Conservation (phyloP, 2,329 filamentous ascomycete genomes). For the Calonectria pseudoturangicola region DNA sequence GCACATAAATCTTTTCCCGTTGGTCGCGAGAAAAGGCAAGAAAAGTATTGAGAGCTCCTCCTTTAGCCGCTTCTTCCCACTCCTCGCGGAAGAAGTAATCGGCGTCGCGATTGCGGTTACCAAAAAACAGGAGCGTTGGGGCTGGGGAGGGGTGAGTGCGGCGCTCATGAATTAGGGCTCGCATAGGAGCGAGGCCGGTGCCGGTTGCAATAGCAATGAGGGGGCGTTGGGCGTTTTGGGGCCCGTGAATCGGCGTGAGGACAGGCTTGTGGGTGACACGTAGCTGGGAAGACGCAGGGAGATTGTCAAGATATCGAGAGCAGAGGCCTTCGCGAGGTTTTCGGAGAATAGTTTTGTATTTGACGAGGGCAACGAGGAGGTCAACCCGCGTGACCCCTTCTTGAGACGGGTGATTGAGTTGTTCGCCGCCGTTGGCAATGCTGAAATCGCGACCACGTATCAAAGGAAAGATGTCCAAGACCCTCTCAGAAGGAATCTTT, state of each 20-base stretch:
- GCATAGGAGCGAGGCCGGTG: conserved; percentile 90
- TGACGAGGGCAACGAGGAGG: conserved; percentile 89
- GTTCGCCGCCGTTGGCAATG: conserved; percentile 83
- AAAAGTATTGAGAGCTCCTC: conserved; percentile 57
- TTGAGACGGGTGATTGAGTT: conserved; percentile 56
- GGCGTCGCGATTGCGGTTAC: conserved; percentile 82
- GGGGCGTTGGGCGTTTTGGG: conserved; percentile 67
- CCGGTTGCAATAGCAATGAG: conserved; percentile 88
- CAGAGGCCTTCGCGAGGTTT: conserved; percentile 91
- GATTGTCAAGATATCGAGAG: conserved; percentile 86
- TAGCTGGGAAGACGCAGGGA: conserved; percentile 76
- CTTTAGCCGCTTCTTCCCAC: conserved; percentile 70
- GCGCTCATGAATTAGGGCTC: conserved; percentile 88
- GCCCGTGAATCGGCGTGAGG: conserved; percentile 63
- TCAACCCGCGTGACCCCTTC: conserved; percentile 73
- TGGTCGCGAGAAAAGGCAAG: conserved; percentile 71
- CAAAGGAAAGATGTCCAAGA: conserved; percentile 83
- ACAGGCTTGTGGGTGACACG: conserved; percentile 75
- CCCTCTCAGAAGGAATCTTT: conserved; percentile 84
- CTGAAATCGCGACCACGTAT: conserved; percentile 96
- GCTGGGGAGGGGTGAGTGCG: conserved; percentile 54
- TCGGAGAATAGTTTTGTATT: conserved; percentile 91
- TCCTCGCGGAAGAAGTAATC: conserved; percentile 91
- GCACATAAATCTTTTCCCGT: conserved; percentile 72
- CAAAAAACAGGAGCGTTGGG: conserved; percentile 83